Evolutionary conservation across 2,329 filamentous ascomycete genomes (phyloP), one percentile per base, ranked within the genome.

Genomic region (Rhynchosporium graminicola): DNA sequence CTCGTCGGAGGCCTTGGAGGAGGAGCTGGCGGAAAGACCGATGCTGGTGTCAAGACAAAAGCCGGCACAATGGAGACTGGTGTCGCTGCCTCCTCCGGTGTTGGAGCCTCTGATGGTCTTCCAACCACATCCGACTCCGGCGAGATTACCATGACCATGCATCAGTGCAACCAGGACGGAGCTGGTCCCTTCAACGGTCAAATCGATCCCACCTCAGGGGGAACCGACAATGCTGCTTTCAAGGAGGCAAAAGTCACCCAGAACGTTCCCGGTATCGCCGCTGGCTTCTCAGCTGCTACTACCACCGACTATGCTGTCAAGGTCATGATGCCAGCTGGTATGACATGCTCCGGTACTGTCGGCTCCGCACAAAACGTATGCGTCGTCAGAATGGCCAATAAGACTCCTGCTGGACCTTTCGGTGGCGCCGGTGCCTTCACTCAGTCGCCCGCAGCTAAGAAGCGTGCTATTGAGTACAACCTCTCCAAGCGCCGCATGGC

Each of bases 161-260:
- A 87, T 74, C 84, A 89, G 77, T 83, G 89, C 77, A 89, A 89
- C 80, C 86, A 89, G 74, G 87, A 89, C 69, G 87, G 87, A 28
- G 87, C 86, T 0, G 87, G 87, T 1, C 86, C 86, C 1, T 76
- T 89, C 52, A 81, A 78, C 36, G 86, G 86, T 7, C 77, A 79
- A 43, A 78, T 89, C 54, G 87, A 90, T 70, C 76, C 78, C 47
- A 87, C 85, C 31, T 88, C 85, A 1, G 86, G 84, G 38, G 87
- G 87, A 60, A 84, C 80, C 3, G 83, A 88, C 69, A 73, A 80
- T 28, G 70, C 75, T 47, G 87, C 87, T 38, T 89, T 89, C 80
- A 73, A 86, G 75, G 74, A 72, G 4, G 86, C 86, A 13, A 69
- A 38, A 4, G 65, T 66, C 58, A 63, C 79, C 57, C 79, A 84